Evolutionary conservation across 768 basidiomycete species (phyloP).

Genomic region (Dacryopinax primogenitus): DNA sequence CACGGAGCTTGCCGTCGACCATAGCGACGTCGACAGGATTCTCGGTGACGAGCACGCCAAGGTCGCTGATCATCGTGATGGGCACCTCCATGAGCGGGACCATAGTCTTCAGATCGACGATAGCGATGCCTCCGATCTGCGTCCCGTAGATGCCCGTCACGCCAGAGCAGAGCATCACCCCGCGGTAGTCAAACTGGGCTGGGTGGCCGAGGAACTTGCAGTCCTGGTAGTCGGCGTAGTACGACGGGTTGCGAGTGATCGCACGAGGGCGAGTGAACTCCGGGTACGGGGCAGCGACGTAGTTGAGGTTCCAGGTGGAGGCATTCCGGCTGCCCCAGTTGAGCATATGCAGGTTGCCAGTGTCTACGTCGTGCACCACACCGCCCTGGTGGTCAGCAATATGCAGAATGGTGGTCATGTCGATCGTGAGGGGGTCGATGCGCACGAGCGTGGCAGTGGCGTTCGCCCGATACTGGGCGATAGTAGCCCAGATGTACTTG

Average conservation of each 20-base stretch:
- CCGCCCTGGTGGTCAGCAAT: slow-evolving; percentile 11
- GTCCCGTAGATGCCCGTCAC: slow-evolving; percentile 13
- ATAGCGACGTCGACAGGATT: slow-evolving; percentile 11
- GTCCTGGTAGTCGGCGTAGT: slow-evolving; percentile 14
- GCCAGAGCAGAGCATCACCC: slow-evolving; percentile 13
- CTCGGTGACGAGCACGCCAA: slow-evolving; percentile 9
- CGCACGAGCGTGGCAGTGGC: slow-evolving; percentile 6
- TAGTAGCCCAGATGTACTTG: slow-evolving; percentile 13
- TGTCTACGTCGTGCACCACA: slow-evolving; percentile 7
- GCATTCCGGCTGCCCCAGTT: slow-evolving; percentile 11
- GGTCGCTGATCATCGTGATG: slow-evolving; percentile 12
- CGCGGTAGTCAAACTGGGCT: not conserved
- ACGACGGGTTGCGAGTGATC: slow-evolving; percentile 10
- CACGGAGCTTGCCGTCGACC: slow-evolving; percentile 10
- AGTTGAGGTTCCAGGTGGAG: slow-evolving; percentile 11
- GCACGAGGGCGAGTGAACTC: slow-evolving; percentile 3
- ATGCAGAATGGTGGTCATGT: slow-evolving; percentile 9
- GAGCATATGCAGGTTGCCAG: slow-evolving; percentile 8
- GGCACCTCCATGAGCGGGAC: slow-evolving; percentile 11
- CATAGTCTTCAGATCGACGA: slow-evolving; percentile 15
- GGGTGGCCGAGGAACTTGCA: slow-evolving; percentile 17
- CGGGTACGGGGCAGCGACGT: not conserved
- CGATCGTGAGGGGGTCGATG: slow-evolving; percentile 11
- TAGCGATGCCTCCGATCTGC: slow-evolving; percentile 14
- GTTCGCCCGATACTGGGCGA: slow-evolving; percentile 10